These are phyloP conservation scores for Monosporascus sp. DNA, from an alignment of 2,329 filamentous ascomycete species.

Conservation along the genomic window DNA sequence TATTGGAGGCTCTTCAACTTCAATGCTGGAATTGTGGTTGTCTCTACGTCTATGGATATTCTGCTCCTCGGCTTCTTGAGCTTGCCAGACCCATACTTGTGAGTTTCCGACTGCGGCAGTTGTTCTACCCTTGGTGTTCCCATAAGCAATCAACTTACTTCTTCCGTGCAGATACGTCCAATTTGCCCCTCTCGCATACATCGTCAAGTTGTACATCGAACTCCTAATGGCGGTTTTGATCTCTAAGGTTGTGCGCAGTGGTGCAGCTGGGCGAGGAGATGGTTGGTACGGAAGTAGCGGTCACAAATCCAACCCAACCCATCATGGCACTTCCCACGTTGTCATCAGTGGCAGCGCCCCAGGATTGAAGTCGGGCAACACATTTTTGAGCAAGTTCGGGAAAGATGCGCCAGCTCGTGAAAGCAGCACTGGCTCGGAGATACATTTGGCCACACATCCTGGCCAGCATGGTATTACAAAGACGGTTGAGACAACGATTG, in stretches of 20 bases:
- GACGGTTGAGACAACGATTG: not conserved
- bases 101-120: not conserved
- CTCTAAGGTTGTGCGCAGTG: conserved; percentile 7
- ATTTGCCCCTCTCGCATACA: conserved; percentile 7
- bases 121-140: not conserved
- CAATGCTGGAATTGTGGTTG: not conserved
- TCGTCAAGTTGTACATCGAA: conserved; percentile 7
- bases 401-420: not conserved
- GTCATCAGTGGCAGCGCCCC: not conserved
- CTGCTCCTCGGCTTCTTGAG: not conserved
- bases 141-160: conserved; percentile 3
- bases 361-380: not conserved
- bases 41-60: not conserved
- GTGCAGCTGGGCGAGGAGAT: not conserved
- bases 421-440: not conserved
- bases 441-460: not conserved
- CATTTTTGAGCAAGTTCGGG: not conserved
- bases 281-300: not conserved
- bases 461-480: not conserved
- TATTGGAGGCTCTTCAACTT: not conserved
- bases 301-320: not conserved
- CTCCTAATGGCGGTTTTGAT: conserved; percentile 8
- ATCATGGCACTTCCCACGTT: not conserved
- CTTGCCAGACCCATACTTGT: not conserved
- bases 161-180: conserved; percentile 8